phyloP scores from a whole-genome alignment of 2,329 filamentous ascomycete species.

The Diaporthe amygdali region DNA sequence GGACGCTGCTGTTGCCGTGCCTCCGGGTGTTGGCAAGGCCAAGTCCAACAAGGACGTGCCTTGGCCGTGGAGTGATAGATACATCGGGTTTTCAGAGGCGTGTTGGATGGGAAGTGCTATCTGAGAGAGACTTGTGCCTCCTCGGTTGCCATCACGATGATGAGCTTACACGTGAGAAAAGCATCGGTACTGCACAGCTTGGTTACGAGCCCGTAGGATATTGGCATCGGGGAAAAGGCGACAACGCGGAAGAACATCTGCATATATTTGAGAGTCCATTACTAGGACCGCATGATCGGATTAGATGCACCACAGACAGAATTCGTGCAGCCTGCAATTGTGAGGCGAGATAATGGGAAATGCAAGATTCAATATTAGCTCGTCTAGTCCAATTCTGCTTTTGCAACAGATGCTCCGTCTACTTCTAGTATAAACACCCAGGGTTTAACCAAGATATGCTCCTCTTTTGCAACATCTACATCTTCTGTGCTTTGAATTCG shows the following conservation, averaged over 20 bases:
- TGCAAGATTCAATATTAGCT: background rate
- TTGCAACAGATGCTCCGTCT: slow-evolving; percentile 13
- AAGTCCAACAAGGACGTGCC: slow-evolving; percentile 20
- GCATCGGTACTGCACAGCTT: background rate
- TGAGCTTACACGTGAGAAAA: background rate
- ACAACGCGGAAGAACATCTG: background rate
- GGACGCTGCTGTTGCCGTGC: background rate
- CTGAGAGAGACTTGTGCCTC: background rate
- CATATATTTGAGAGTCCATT: background rate
- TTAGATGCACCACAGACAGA: background rate
- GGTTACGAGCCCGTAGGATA: background rate
- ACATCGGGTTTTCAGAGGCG: slow-evolving; percentile 15
- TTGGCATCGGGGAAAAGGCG: background rate
- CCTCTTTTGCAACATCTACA: slow-evolving; percentile 38
- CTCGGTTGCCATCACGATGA: background rate
- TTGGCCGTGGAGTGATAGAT: slow-evolving; percentile 22
- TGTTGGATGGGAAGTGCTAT: slow-evolving; percentile 21
- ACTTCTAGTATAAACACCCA: slow-evolving; percentile 16
- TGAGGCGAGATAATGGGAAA: background rate
- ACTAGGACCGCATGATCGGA: background rate
- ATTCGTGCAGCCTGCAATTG: background rate
- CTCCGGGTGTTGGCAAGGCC: background rate
- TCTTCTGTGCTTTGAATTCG: slow-evolving; percentile 63
- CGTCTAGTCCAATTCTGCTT: background rate
- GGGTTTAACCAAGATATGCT: background rate